A percentile compares a stretch with the other conserved stretches of the same genome.
These are phyloP conservation scores for Chaetomium globosum DNA, from an alignment of 2,329 filamentous ascomycete genomes.

Conservation along the genomic window DNA sequence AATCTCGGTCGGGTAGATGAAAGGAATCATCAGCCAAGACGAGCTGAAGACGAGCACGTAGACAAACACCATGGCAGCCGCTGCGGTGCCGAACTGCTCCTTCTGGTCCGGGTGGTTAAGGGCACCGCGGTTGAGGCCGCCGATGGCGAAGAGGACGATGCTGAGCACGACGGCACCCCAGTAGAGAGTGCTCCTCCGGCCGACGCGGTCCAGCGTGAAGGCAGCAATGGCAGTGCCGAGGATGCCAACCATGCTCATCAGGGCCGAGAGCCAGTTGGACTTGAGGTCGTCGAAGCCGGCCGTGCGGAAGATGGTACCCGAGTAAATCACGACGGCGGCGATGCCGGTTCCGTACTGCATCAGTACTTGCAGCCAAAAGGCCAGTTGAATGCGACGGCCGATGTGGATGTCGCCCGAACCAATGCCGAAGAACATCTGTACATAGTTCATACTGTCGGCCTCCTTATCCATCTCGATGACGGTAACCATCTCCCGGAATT, in stretches of 20 bases:
- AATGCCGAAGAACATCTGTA: slow-evolving; percentile 67
- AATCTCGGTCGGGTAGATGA: slow-evolving; percentile 67
- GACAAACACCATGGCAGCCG: slow-evolving; percentile 44
- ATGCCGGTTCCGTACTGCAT: slow-evolving; percentile 73
- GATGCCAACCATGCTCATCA: slow-evolving; percentile 57
- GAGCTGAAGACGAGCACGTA: slow-evolving; percentile 49
- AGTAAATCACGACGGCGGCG: slow-evolving; percentile 66
- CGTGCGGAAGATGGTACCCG: slow-evolving; percentile 63
- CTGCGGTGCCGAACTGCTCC: slow-evolving; percentile 32
- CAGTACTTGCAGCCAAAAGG: slow-evolving; percentile 68
- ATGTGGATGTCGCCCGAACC: slow-evolving; percentile 68
- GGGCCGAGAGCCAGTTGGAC: slow-evolving; percentile 64
- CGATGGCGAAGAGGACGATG: slow-evolving; percentile 61
- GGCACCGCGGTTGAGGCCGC: slow-evolving; percentile 8
- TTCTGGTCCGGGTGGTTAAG: slow-evolving; percentile 6
- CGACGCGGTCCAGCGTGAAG: slow-evolving; percentile 70
- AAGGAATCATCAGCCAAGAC: slow-evolving; percentile 56
- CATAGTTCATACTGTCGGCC: slow-evolving; percentile 59
- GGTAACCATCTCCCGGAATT: slow-evolving; percentile 69
- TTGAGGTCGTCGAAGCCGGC: slow-evolving; percentile 65
- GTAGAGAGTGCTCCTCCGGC: slow-evolving; percentile 68
- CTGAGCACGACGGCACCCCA: slow-evolving; percentile 68
- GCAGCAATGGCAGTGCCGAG: slow-evolving; percentile 69
- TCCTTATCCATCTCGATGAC: slow-evolving; percentile 67
- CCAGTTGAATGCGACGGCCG: slow-evolving; percentile 67